Evolutionary conservation across 257 asterid genomes (phyloP), one percentile per base, ranked within the genome.

Genomic region (Solanum tarijense): DNA sequence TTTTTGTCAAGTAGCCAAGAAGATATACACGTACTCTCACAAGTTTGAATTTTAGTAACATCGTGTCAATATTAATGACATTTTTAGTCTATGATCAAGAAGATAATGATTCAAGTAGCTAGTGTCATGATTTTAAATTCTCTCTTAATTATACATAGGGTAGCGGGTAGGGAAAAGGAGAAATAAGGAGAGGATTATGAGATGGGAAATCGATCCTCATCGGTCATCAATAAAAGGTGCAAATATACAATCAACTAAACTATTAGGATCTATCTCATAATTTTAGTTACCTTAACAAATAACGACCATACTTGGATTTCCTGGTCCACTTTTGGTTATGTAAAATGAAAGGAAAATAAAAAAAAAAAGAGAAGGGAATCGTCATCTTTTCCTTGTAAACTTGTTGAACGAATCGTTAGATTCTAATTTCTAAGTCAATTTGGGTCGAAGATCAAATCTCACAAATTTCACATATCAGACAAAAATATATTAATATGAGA

Each of bases 141-240:
- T 23, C 1, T 9, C 29, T 10, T 55, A 25, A 25, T 25, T 65
- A 12, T 31, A 27, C 4, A 29, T 13, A 10, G 74, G 12, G 1
- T 55, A 55, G n/a, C 5, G 25, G 2, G 65, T 55, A 55, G 65
- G 32, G 1, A 7, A 66, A 66, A 25, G 21, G 35, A 6, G 65
- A 66, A 66, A 66, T 66, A 6, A 27, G 35, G 2, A 5, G 5
- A 27, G 9, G 3, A 68, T 68, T 3, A 12, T 18, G 7, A 68
- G 1, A 12, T 27, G 2, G 4, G 0, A 13, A 68, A 68, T 13
- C 0, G 1, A 29, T 6, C 0, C 1, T 23, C 3, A 62, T 0
- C 2, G 6, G 1, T 68, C 5, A 68, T 0, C 1, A 2, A 27
- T 27, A 1, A 6, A 68, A 68, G 0, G 0, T 68, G 7, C 0